Conservation (phyloP, 2,329 filamentous ascomycete species). For the Fusarium continuum region DNA sequence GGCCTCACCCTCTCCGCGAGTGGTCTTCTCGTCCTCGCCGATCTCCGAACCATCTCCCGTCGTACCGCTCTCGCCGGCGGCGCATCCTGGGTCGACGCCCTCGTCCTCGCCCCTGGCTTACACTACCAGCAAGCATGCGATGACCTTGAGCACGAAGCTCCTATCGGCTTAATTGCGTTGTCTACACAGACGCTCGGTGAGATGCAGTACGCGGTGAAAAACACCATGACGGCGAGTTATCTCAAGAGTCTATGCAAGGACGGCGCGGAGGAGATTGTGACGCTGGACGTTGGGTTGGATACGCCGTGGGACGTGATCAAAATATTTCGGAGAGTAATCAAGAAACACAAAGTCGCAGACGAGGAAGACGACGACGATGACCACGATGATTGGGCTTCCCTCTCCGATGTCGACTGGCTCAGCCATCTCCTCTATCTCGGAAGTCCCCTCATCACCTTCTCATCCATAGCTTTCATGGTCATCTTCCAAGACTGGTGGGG, state of each 20-base stretch:
- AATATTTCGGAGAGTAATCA: conserved; percentile 7
- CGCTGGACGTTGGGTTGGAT: conserved; percentile 43
- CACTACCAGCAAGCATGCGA: conserved; percentile 69
- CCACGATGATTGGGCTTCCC: conserved; percentile 32
- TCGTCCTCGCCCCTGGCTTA: conserved; percentile 67
- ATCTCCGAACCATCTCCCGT: conserved; percentile 64
- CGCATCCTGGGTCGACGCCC: conserved; percentile 63
- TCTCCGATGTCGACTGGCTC: conserved; percentile 54
- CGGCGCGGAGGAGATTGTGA: conserved; percentile 34
- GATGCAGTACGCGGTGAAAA: conserved; percentile 52
- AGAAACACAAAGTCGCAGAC: conserved; percentile 4
- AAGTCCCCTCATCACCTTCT: conserved; percentile 57
- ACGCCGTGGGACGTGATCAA: conserved; percentile 38
- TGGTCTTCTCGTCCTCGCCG: conserved; percentile 67
- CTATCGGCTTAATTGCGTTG: conserved; percentile 46
- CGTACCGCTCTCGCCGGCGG: conserved; percentile 66
- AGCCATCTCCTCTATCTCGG: conserved; percentile 60
- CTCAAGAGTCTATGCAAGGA: conserved; percentile 44
- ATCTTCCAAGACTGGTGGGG: conserved; percentile 63
- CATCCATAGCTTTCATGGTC: conserved; percentile 55
- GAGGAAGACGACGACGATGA: conserved; percentile 26
- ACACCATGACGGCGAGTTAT: conserved; percentile 63
- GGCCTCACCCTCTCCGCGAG: conserved; percentile 58
- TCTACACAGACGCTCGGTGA: conserved; percentile 29
- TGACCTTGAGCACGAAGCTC: conserved; percentile 54